Base-by-base conservation (phyloP, 2,329 filamentous ascomycete genomes). In the Trichophyton rubrum region DNA sequence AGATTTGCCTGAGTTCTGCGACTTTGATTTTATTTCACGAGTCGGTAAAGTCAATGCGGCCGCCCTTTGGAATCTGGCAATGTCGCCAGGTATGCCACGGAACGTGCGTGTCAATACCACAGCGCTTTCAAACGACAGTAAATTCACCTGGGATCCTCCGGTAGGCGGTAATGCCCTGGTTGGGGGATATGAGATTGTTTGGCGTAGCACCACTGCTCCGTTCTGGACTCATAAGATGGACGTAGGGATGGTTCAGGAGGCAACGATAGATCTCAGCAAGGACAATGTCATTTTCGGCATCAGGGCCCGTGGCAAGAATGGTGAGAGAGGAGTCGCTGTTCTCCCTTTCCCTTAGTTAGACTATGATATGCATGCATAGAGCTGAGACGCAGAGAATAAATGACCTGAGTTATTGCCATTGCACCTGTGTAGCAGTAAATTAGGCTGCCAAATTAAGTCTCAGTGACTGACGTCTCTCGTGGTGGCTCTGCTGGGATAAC, bases 281-380 rank as follows among this genome's bases (percentile, higher is more conserved):
- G 60, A 62, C 24, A 62, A 62, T 62, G 60, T 62, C 30, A 41
- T 62, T 24, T 62, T 62, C 56, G 60, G 60, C 13, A 41, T 62
- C 30, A 47, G 60, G 13, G 60, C 60, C 17, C 47, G 60, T 22
- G 60, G 60, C 15, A 62, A 59, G 33, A 62, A 62, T 30, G 60
- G 60, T 8, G 60, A 62, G 60, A 56, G 60, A 47, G 60, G 57
- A 8, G 60, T 62, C 35, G 60, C 60, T 9, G 60, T 62, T 59
- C 51, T 59, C 33, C 60, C 60, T 20, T 62, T 62, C 55, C 60
- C 60, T 30, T 33, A 17, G n/a, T 20, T 45, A 45, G 9, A 38
- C 11, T 3, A 13, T 13, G 3, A 38, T 13, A 38, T 13, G 1
- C 11, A 4, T 13, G 33, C 9, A 38, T 38, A 9, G 33, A 38